Evolutionary conservation across 768 basidiomycete genomes (phyloP).

Genomic region (Lentinula sp.): DNA sequence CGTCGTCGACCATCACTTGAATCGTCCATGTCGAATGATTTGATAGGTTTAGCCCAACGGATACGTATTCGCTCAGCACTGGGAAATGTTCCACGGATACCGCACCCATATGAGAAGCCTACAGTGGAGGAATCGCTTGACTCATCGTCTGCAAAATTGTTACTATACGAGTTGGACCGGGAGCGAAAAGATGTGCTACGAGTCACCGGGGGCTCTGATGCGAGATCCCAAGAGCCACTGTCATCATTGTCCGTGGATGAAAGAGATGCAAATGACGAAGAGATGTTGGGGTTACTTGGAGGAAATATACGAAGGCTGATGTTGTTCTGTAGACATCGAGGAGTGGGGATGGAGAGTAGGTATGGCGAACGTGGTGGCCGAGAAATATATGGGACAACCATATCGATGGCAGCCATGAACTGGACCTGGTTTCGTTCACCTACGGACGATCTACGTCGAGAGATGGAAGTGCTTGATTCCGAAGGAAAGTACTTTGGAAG

Average conservation of each 20-base stretch:
- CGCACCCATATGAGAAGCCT: slow-evolving; percentile 53
- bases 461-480: slow-evolving; percentile 17
- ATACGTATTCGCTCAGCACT: slow-evolving; percentile 71
- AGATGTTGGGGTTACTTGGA: slow-evolving; percentile 34
- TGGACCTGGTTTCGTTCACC: slow-evolving; percentile 56
- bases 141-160: slow-evolving; percentile 76
- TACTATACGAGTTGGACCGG: slow-evolving; percentile 50
- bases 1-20: slow-evolving; percentile 49
- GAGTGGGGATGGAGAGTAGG: slow-evolving; percentile 69
- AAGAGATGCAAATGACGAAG: slow-evolving; percentile 63
- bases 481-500: slow-evolving; percentile 60
- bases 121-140: slow-evolving; percentile 63
- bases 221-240: slow-evolving; percentile 62
- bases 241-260: slow-evolving; percentile 72
- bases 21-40: slow-evolving; percentile 29
- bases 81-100: slow-evolving; percentile 73
- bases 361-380: slow-evolving; percentile 71
- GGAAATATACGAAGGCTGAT: slow-evolving; percentile 72
- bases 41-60: slow-evolving; percentile 69
- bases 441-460: slow-evolving; percentile 45
- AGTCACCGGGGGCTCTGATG: slow-evolving; percentile 71
- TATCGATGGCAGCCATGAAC: slow-evolving; percentile 78
- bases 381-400: slow-evolving; percentile 65
- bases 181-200: slow-evolving; percentile 41
- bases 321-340: slow-evolving; percentile 72